Evolutionary conservation across 1,284 basidiomycete species (phyloP).

Genomic region (Pyrrhoderma noxium): DNA sequence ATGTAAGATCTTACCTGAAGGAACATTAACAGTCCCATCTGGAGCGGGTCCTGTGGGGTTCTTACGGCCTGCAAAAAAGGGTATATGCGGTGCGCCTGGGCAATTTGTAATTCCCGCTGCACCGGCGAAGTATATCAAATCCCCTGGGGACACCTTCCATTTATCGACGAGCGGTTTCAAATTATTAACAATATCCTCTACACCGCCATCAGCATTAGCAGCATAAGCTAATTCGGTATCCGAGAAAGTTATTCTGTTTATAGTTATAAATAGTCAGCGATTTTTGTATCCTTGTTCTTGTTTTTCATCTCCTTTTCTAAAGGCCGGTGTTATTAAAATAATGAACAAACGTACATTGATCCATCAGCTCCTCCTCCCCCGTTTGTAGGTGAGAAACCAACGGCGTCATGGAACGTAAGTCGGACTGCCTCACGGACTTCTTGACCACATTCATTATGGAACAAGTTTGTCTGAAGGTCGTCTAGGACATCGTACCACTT

Average conservation of each 20-base stretch:
- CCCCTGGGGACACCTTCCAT: constrained; percentile 21
- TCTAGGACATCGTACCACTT: constrained; percentile 31
- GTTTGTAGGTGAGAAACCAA: constrained; percentile 30
- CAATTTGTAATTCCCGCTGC: constrained; percentile 31
- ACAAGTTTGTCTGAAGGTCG: constrained; percentile 35
- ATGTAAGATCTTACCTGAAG: constrained; percentile 26
- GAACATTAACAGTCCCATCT: constrained; percentile 33
- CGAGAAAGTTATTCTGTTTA: constrained; percentile 29
- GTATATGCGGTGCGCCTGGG: constrained; percentile 34
- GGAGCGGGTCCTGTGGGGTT: constrained; percentile 29
- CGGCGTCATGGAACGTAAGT: constrained; percentile 40
- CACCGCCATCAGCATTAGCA: constrained; percentile 29
- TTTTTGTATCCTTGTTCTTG: too few species aligned
- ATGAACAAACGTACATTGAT: constrained; percentile 23
- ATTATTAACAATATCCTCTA: constrained; percentile 30
- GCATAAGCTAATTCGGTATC: constrained; percentile 11
- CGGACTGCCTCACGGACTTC: constrained; percentile 38
- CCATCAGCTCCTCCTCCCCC: constrained; percentile 35
- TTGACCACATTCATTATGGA: constrained; percentile 35
- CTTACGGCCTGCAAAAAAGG: constrained; percentile 33
- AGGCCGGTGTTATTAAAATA: too few species aligned
- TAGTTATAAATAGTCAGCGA: too few species aligned
- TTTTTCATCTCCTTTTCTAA: too few species aligned
- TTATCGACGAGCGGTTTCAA: constrained; percentile 28
- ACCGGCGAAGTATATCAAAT: constrained; percentile 24